Evolutionary conservation across 2,329 filamentous ascomycete genomes (phyloP), one percentile per base, ranked within the genome.

Genomic region (Fusarium sarcochroum): DNA sequence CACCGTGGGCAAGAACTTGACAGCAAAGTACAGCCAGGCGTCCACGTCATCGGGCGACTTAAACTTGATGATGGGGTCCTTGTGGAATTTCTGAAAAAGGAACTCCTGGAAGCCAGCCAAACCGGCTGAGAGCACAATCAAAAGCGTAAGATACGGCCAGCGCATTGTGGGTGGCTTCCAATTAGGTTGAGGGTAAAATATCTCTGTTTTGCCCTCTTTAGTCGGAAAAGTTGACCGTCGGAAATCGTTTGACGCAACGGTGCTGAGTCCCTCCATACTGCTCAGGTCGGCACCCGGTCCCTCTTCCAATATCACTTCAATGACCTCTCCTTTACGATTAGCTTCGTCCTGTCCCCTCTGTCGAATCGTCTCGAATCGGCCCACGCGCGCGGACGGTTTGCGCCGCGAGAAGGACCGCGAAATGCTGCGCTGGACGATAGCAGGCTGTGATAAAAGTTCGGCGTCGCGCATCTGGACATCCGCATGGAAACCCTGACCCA

Each of bases 111-210:
- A 78, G 21, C 80, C 81, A 9, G 83, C 87, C 25, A 91, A 78
- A 1, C 75, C 77, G 7, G 87, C 59, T 0, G 89, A 90, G 11
- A 90, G 62, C 2, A 86, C 13, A 23, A 90, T 81, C 18, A 91
- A 79, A 35, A 81, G 74, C 2, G 79, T 72, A 4, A 91, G 80
- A 69, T 90, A 91, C 1, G 87, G 87, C 82, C 85, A 87, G 30
- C 86, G 82, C 87, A 91, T 91, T 0, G 86, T 85, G 63, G 89
- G 85, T 0, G 89, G 89, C 73, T 88, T 90, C 89, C 89, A 91
- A 75, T 91, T 86, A 4, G 88, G 86, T 59, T 87, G 85, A 1
- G 88, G 88, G 65, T 88, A 90, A 68, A 89, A 89, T 1, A 88
- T 77, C 55, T 87, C 80, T 1, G 81, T 81, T 51, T 79, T 80